Evolutionary conservation across 352 stramenopile genomes (phyloP).

Genomic region (Globisporangium cylindrosporum): DNA sequence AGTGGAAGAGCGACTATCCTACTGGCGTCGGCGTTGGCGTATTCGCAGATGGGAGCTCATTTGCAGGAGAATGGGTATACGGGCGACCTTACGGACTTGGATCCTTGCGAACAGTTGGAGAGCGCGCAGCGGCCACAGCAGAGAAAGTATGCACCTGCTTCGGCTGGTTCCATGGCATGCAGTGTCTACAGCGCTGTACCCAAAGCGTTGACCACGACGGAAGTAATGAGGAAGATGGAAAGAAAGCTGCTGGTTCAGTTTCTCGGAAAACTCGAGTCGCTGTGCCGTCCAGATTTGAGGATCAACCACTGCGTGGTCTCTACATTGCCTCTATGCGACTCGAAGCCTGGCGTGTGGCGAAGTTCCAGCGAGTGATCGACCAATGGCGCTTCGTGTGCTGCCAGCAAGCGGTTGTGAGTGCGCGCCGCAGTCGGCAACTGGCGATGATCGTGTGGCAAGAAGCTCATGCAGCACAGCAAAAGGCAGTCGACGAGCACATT

Average conservation of each 20-base stretch:
- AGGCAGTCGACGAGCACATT: conserved; percentile 30
- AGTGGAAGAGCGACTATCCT: conserved; percentile 23
- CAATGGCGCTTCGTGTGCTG: conserved; percentile 26
- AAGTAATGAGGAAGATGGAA: conserved; percentile 9
- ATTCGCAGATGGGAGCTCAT: conserved; percentile 40
- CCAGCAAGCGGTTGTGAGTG: conserved; percentile 19
- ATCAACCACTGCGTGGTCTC: conserved; percentile 32
- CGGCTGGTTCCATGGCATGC: conserved; percentile 51
- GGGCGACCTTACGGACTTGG: conserved; percentile 39
- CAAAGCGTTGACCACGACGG: conserved; percentile 12
- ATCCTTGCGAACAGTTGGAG: conserved; percentile 14
- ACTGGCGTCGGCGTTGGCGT: conserved; percentile 41
- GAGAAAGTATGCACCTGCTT: conserved; percentile 3
- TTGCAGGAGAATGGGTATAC: conserved; percentile 35
- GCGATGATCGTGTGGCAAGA: conserved; percentile 18
- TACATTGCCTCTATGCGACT: conserved; percentile 25
- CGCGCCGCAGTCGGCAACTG: conserved; percentile 9
- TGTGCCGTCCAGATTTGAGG: conserved; percentile 12
- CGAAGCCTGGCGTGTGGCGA: conserved; percentile 20
- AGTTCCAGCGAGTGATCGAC: conserved; percentile 18
- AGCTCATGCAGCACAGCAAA: conserved; percentile 24
- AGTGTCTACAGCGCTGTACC: conserved; percentile 28
- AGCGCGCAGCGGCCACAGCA: neutral
- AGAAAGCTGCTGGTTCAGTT: conserved; percentile 7
- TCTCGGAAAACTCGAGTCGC: neutral